Conservation (phyloP, 2,329 filamentous ascomycete species). For the Endothia cerciana region DNA sequence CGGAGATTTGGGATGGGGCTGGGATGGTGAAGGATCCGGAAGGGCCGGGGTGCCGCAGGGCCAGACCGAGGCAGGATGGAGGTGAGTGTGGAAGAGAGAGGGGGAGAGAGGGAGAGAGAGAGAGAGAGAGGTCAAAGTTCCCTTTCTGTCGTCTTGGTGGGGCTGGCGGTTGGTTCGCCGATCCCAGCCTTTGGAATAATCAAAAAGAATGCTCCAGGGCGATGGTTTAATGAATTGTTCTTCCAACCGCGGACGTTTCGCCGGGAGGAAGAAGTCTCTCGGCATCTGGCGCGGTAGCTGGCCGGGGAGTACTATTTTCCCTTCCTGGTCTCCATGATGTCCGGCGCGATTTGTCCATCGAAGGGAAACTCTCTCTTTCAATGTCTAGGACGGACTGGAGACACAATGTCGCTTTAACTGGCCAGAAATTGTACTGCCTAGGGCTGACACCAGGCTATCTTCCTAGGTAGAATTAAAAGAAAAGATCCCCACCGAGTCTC, state of each 20-base stretch:
- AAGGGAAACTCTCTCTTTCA: no score
- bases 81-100: neutral
- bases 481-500: neutral
- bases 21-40: no score
- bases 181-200: neutral
- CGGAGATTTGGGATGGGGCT: conserved; percentile 6
- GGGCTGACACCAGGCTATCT: neutral
- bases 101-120: neutral
- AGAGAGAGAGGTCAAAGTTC: neutral
- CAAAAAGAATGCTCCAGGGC: no score
- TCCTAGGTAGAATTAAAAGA: neutral
- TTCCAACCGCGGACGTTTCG: no score
- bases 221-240: no score
- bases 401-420: neutral
- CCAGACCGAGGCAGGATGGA: neutral
- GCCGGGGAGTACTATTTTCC: no score
- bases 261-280: no score
- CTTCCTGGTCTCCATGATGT: no score
- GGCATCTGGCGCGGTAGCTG: no score
- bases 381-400: neutral
- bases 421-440: neutral
- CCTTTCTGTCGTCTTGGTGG: neutral
- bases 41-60: no score
- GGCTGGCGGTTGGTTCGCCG: neutral
- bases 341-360: no score